Percentiles rank a stretch among this genome's conserved stretches.
These are phyloP conservation scores for Keithomyces neogunnii DNA, from an alignment of 2,329 filamentous ascomycete genomes.

Conservation along the genomic window DNA sequence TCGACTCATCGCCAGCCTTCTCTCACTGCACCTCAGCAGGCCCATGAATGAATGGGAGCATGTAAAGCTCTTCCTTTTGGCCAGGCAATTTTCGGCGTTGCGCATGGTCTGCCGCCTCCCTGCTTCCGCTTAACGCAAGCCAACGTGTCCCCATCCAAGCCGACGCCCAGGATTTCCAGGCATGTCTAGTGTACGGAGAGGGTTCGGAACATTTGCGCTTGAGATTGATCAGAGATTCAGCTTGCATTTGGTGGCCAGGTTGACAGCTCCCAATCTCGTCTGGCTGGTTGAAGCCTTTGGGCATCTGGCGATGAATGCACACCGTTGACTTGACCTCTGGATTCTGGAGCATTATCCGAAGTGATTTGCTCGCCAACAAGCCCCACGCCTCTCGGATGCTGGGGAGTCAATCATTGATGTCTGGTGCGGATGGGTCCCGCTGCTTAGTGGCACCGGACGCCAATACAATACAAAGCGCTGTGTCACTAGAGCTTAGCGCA, in stretches of 20 bases:
- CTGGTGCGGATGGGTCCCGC: too few species aligned
- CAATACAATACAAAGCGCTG: background rate
- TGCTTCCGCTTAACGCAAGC: background rate
- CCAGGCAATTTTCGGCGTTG: background rate
- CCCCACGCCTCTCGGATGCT: background rate
- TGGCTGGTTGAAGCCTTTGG: too few species aligned
- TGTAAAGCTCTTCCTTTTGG: background rate
- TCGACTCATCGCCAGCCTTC: too few species aligned
- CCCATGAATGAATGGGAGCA: too few species aligned
- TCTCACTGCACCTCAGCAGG: too few species aligned
- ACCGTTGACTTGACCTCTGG: too few species aligned
- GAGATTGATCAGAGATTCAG: too few species aligned
- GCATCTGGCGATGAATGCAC: too few species aligned
- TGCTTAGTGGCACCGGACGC: too few species aligned
- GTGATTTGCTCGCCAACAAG: background rate
- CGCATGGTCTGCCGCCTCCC: background rate
- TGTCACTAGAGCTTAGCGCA: background rate
- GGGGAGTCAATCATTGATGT: background rate
- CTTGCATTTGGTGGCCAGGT: too few species aligned
- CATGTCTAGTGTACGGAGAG: background rate
- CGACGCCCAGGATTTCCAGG: background rate
- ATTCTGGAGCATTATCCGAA: too few species aligned
- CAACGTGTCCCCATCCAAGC: slow-evolving; percentile 6
- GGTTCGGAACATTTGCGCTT: background rate
- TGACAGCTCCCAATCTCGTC: too few species aligned